Percentiles rank a stretch among this genome's conserved stretches.
Conservation (phyloP, 192 early-diverging fungal genomes). For the Physocladia obscura region DNA sequence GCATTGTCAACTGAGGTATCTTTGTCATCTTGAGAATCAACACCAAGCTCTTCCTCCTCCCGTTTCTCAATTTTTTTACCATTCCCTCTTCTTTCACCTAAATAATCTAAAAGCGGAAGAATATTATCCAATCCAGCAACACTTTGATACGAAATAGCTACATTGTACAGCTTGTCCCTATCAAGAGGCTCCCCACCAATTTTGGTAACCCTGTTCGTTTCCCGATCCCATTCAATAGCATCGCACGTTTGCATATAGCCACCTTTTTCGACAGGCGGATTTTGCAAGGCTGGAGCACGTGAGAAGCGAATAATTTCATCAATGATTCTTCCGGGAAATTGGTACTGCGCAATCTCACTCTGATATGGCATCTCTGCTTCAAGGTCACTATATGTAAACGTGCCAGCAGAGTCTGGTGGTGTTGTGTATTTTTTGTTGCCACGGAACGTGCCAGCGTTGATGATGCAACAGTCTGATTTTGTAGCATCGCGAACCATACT, state of each 20-base stretch:
- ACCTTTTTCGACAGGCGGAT: constrained; percentile 14
- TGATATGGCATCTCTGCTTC: constrained; percentile 15
- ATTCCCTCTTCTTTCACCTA: background rate
- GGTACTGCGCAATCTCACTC: background rate
- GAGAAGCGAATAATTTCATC: background rate
- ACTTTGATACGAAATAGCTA: background rate
- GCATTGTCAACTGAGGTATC: too few relatives aligned
- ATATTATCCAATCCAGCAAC: constrained; percentile 15
- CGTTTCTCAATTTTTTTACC: background rate
- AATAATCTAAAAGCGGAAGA: background rate
- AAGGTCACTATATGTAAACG: constrained; percentile 13
- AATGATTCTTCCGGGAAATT: constrained; percentile 1
- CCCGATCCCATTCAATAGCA: constrained; percentile 6
- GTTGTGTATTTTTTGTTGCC: constrained; percentile 21
- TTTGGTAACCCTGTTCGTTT: background rate
- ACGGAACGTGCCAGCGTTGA: constrained; percentile 19
- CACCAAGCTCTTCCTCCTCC: background rate
- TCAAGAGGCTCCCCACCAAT: constrained; percentile 11
- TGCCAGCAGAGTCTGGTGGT: background rate
- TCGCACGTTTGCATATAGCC: constrained; percentile 16
- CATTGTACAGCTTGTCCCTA: background rate
- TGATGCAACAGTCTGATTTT: constrained; percentile 5
- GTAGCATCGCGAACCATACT: background rate
- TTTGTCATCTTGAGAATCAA: background rate
- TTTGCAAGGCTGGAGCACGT: background rate